A percentile compares a stretch with the other conserved stretches of the same genome.
phyloP scores from a whole-genome alignment of 768 basidiomycete genomes.

The Phylloporus arenicola region DNA sequence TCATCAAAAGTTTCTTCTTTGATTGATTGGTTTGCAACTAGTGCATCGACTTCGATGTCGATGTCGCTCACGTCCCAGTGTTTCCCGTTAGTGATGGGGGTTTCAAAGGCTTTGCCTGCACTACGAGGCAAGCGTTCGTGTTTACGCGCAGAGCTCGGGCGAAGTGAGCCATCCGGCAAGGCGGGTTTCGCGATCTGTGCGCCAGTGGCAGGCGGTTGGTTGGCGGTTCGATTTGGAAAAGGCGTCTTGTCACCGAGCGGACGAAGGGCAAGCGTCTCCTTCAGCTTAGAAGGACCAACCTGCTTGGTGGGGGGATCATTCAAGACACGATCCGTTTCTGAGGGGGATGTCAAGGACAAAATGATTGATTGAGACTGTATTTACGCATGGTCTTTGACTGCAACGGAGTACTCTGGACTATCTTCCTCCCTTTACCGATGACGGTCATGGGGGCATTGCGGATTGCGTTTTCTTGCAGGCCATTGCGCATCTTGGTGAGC shows the following conservation, averaged over 20 bases:
- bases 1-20: slow-evolving; percentile 39
- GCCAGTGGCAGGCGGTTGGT: slow-evolving; percentile 32
- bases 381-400: slow-evolving; percentile 28
- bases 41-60: slow-evolving; percentile 31
- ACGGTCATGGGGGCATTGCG: slow-evolving; percentile 37
- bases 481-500: slow-evolving; percentile 33
- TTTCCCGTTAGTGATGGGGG: slow-evolving; percentile 59
- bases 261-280: slow-evolving; percentile 30
- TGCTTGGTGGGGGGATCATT: slow-evolving; percentile 26
- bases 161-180: slow-evolving; percentile 40
- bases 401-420: slow-evolving; percentile 33
- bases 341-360: not conserved
- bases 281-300: slow-evolving; percentile 20
- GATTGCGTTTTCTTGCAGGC: slow-evolving; percentile 47
- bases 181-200: slow-evolving; percentile 34
- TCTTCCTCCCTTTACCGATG: slow-evolving; percentile 43
- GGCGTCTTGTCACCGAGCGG: slow-evolving; percentile 75
- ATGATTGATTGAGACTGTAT: not conserved
- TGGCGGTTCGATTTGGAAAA: slow-evolving; percentile 54
- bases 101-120: slow-evolving; percentile 50
- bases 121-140: slow-evolving; percentile 53
- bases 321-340: slow-evolving; percentile 18
- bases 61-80: slow-evolving; percentile 75
- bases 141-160: slow-evolving; percentile 66
- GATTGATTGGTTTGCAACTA: slow-evolving; percentile 19